Conservation (phyloP, 257 asterid species). For the Fraxinus cuspidata region DNA sequence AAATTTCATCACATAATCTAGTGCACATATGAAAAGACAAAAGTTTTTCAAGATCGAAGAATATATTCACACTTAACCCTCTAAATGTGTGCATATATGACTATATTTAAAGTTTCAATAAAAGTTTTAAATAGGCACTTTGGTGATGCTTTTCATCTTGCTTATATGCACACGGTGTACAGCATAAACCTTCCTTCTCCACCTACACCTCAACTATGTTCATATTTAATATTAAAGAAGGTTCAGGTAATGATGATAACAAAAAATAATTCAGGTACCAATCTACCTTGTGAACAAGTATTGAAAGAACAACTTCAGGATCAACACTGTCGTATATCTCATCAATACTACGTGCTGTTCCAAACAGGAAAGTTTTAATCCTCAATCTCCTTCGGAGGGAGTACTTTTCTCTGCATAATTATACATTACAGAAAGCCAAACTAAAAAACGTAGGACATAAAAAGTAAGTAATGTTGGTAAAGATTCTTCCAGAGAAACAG, state of each 20-base stretch:
- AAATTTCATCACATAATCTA: conserved; percentile 3
- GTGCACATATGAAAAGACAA: conserved; percentile 6
- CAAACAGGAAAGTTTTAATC: conserved; percentile 81
- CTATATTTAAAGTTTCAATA: not conserved
- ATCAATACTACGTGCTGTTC: conserved; percentile 68
- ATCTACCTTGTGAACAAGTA: conserved; percentile 90
- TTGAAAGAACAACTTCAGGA: conserved; percentile 87
- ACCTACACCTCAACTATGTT: conserved; percentile 6
- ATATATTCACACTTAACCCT: conserved; percentile 3
- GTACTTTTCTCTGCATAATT: conserved; percentile 63
- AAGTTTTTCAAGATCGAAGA: not conserved
- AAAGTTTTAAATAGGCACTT: conserved; percentile 13
- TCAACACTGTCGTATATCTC: conserved; percentile 90
- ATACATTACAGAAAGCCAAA: conserved; percentile 12
- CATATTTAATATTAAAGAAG: not conserved
- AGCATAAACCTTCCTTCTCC: conserved; percentile 17
- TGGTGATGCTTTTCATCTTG: conserved; percentile 1
- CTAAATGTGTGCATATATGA: conserved; percentile 15
- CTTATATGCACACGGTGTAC: not conserved
- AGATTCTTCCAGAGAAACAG: too few species aligned
- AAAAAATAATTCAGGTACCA: conserved; percentile 23
- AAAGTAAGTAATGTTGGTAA: too few species aligned
- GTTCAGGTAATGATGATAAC: conserved; percentile 12
- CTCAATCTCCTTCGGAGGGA: conserved; percentile 87
- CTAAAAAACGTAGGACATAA: too few species aligned